These are phyloP conservation scores for Cercospora sesami DNA, from an alignment of 2,329 filamentous ascomycete genomes.

Conservation along the genomic window DNA sequence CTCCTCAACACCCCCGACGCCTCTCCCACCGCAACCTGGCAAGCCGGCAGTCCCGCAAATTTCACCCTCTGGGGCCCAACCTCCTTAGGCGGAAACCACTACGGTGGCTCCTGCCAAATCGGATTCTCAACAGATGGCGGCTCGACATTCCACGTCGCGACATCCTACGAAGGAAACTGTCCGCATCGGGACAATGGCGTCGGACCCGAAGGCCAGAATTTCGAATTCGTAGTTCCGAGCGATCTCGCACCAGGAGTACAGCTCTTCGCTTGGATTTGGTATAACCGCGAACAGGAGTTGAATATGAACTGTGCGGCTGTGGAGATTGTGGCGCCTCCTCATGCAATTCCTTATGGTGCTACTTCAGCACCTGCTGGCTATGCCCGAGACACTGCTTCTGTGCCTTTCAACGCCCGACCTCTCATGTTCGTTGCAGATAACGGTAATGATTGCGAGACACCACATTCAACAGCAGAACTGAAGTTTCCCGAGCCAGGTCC, in stretches of 20 bases:
- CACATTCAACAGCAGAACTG: conserved; percentile 43
- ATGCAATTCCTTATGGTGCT: too few species aligned
- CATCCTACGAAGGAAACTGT: conserved; percentile 51
- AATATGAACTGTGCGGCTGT: conserved; percentile 51
- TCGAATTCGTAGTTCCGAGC: conserved; percentile 48
- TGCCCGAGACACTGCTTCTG: too few species aligned
- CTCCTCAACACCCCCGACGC: conserved; percentile 48
- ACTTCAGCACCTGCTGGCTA: too few species aligned
- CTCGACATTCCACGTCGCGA: conserved; percentile 48
- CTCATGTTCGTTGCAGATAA: conserved; percentile 46
- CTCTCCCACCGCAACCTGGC: conserved; percentile 47
- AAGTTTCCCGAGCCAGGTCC: conserved; percentile 47
- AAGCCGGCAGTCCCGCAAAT: conserved; percentile 45
- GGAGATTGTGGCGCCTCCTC: conserved; percentile 42
- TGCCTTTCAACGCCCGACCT: conserved; percentile 44
- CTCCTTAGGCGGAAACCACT: conserved; percentile 43
- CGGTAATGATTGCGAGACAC: conserved; percentile 44
- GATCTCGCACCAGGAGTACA: conserved; percentile 46
- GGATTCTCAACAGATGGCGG: conserved; percentile 47
- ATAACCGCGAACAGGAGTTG: conserved; percentile 51
- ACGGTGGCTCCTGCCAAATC: conserved; percentile 51
- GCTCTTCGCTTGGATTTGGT: conserved; percentile 52
- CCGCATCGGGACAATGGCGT: conserved; percentile 44
- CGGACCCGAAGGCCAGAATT: conserved; percentile 45
- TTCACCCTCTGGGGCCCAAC: conserved; percentile 41